A percentile compares a stretch with the other conserved stretches of the same genome.
phyloP scores from a whole-genome alignment of 1,139 yeast species.

The Suhomyces bolitotheri region DNA sequence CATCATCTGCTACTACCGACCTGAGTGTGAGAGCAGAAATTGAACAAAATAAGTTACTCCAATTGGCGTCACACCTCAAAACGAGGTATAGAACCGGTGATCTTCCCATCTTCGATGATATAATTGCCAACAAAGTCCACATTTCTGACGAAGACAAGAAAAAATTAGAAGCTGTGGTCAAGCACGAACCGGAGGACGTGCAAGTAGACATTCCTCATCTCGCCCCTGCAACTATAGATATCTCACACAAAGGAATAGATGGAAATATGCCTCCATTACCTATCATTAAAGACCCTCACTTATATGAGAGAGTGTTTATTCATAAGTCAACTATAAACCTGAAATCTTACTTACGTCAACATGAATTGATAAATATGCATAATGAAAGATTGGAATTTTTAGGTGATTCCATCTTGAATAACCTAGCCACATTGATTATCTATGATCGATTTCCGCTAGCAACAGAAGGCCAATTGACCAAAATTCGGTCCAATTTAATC shows the following conservation, averaged over 20 bases:
- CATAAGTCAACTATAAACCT: conserved; percentile 75
- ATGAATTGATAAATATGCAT: conserved; percentile 62
- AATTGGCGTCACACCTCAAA: conserved; percentile 61
- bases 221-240: conserved; percentile 7
- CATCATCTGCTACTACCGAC: conserved; percentile 28
- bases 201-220: conserved; percentile 15
- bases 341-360: conserved; percentile 54
- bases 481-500: conserved; percentile 67
- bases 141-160: conserved; percentile 15
- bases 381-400: conserved; percentile 91
- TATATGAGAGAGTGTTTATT: conserved; percentile 72
- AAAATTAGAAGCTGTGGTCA: conserved; percentile 8
- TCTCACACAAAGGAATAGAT: conserved; percentile 15
- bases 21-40: conserved; percentile 49
- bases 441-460: conserved; percentile 66
- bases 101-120: conserved; percentile 50
- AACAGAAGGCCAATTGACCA: conserved; percentile 80
- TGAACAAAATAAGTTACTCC: conserved; percentile 53
- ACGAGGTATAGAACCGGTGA: conserved; percentile 50
- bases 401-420: conserved; percentile 87
- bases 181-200: conserved; percentile 4
- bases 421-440: conserved; percentile 66
- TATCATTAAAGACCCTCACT: conserved; percentile 54
- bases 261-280: conserved; percentile 62
- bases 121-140: conserved; percentile 28